Percentiles rank a stretch among this genome's conserved stretches.
phyloP scores from a whole-genome alignment of 768 basidiomycete species.

The Coprinopsis sp. region DNA sequence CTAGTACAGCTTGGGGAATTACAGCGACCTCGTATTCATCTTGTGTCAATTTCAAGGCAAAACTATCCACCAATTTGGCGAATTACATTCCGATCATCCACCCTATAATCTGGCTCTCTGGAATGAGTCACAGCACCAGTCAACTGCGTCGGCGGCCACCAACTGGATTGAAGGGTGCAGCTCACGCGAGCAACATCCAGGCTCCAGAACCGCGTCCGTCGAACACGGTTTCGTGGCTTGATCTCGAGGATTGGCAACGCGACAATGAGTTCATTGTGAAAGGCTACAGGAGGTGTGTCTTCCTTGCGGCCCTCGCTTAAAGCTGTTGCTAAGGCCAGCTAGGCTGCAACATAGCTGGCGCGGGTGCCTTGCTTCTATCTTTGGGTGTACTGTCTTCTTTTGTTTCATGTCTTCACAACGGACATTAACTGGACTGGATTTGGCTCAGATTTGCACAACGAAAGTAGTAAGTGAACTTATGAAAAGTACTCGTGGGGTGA shows the following conservation, averaged over 20 bases:
- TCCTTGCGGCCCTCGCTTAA: conserved; percentile 8
- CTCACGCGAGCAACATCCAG: not conserved
- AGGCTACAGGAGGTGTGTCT: conserved; percentile 63
- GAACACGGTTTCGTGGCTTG: conserved; percentile 43
- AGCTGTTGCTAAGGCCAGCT: conserved; percentile 4
- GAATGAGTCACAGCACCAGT: no score
- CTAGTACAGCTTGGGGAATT: no score
- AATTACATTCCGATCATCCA: not conserved
- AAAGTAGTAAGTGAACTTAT: conserved; percentile 48
- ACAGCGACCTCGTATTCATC: no score
- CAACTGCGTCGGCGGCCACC: not conserved
- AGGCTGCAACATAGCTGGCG: conserved; percentile 60
- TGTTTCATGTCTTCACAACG: conserved; percentile 11
- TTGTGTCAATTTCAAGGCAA: not conserved
- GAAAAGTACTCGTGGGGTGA: conserved; percentile 3
- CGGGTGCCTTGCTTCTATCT: conserved; percentile 60
- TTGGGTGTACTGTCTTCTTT: conserved; percentile 49
- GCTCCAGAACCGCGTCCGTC: not conserved
- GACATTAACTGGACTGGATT: conserved; percentile 15
- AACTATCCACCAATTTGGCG: not conserved
- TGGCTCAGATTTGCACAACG: conserved; percentile 69
- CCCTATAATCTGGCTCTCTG: no score
- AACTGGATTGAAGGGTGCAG: not conserved
- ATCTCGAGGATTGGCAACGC: conserved; percentile 64
- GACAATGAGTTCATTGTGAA: conserved; percentile 70